Evolutionary conservation across 495 filamentous ascomycete genomes (phyloP), one percentile per base, ranked within the genome.

Genomic region (Peziza echinospora): DNA sequence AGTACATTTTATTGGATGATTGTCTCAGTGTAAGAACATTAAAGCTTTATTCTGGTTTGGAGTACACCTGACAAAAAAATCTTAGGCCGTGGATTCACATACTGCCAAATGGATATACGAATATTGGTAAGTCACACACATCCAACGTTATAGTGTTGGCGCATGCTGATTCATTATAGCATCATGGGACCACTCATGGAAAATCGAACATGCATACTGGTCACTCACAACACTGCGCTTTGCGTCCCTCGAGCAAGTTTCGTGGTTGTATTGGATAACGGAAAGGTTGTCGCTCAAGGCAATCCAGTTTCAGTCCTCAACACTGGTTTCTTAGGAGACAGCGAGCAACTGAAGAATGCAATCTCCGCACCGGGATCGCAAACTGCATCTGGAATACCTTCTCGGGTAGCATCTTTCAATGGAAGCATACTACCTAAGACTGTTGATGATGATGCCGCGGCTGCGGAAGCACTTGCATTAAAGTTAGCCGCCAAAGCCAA

Each of bases 81-180:
- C n/a, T n/a, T n/a, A n/a, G n/a, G n/a, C 89, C 16, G 89, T 99
- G n/a, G 89, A 99, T 62, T 93, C 91, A 6, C 89, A 99, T 55
- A 96, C 89, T 1, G 87, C 85, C 8, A 93, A 93, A 63, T 94
- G 93, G 75, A 94, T 99, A 52, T 96, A 96, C 64, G 80, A 77
- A 51, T 77, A 93, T 55, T n/a, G n/a, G n/a, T n/a, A n/a, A n/a
- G n/a, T n/a, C n/a, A n/a, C n/a, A n/a, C n/a, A n/a, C n/a, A n/a
- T n/a, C n/a, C n/a, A n/a, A n/a, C n/a, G n/a, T n/a, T n/a, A n/a
- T n/a, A n/a, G n/a, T n/a, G n/a, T n/a, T n/a, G n/a, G n/a, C n/a
- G n/a, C n/a, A n/a, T n/a, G n/a, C n/a, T n/a, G n/a, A n/a, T n/a
- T n/a, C n/a, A n/a, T n/a, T n/a, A n/a, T n/a, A 86, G 84, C 46